Percentiles rank a stretch among this genome's conserved stretches.
Conservation (phyloP, 441 rosid species). For the Corymbia citriodora region DNA sequence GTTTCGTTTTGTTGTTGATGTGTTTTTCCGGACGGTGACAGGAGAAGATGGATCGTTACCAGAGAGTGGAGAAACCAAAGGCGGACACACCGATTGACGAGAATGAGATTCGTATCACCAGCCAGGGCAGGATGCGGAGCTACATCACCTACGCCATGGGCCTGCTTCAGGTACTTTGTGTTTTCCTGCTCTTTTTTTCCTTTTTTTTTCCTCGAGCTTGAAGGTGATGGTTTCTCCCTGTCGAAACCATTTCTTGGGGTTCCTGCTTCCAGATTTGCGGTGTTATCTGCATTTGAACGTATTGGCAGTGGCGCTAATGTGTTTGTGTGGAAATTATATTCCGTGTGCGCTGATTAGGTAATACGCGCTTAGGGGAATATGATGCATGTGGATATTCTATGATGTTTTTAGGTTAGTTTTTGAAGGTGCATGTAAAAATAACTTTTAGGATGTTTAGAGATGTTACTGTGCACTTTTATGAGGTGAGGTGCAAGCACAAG, state of each 20-base stretch:
- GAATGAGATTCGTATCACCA: constrained; percentile 97
- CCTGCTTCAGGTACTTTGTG: constrained; percentile 56
- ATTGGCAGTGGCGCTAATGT: not conserved
- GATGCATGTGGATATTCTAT: not conserved
- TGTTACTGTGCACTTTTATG: not conserved
- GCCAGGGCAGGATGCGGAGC: constrained; percentile 85
- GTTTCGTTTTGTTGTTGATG: not conserved
- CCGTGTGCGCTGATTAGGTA: not conserved
- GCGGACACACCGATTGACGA: constrained; percentile 76
- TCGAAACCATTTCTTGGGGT: not conserved
- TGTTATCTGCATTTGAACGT: not conserved
- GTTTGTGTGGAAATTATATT: not conserved
- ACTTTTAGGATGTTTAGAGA: not conserved
- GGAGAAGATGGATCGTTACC: constrained; percentile 82
- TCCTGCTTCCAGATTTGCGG: not conserved
- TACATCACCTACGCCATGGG: constrained; percentile 92
- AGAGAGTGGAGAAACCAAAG: constrained; percentile 89
- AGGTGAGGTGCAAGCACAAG: not conserved
- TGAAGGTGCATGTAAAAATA: not conserved
- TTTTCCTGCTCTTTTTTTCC: not conserved
- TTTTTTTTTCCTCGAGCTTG: not conserved
- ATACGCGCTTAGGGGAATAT: not conserved
- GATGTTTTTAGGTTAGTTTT: not conserved
- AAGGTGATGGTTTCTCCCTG: not conserved
- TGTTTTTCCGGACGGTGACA: not conserved